phyloP scores from a whole-genome alignment of 2,329 filamentous ascomycete species.

The Penicillium capsulatum region DNA sequence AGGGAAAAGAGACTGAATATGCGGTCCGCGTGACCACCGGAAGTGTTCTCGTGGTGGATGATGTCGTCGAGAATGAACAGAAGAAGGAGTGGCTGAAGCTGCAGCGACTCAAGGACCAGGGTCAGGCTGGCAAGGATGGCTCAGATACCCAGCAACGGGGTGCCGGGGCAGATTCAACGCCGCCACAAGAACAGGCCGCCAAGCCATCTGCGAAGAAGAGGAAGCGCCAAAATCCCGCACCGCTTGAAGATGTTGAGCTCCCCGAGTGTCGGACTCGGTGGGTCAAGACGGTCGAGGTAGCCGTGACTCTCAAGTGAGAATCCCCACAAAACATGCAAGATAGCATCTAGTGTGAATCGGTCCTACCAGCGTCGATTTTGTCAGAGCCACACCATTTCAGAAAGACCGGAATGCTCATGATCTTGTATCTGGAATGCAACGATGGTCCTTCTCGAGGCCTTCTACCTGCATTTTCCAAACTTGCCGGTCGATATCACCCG shows the following conservation, averaged over 20 bases:
- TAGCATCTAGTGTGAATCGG: background rate
- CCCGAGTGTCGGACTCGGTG: conserved; percentile 45
- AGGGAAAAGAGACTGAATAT: conserved; percentile 49
- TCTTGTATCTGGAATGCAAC: no score
- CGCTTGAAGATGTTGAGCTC: conserved; percentile 31
- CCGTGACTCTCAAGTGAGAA: conserved; percentile 40
- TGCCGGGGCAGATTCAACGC: conserved; percentile 10
- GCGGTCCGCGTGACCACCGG: conserved; percentile 52
- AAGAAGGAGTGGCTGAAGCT: conserved; percentile 24
- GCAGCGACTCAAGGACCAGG: conserved; percentile 16
- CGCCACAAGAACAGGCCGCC: conserved; percentile 7
- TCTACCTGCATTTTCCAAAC: no score
- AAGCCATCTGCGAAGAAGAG: conserved; percentile 28
- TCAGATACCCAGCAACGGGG: conserved; percentile 4
- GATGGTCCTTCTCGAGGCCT: no score
- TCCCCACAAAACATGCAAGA: background rate
- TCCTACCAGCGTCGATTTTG: background rate
- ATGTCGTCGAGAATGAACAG: conserved; percentile 48
- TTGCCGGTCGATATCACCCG: no score
- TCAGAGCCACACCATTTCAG: background rate
- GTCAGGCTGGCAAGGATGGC: conserved; percentile 11
- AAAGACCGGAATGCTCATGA: no score
- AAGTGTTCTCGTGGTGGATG: conserved; percentile 56
- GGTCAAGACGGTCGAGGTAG: conserved; percentile 47
- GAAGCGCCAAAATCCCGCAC: conserved; percentile 22